Conservation (phyloP, 148 eudicot genomes). For the Fagopyrum esculentum region DNA sequence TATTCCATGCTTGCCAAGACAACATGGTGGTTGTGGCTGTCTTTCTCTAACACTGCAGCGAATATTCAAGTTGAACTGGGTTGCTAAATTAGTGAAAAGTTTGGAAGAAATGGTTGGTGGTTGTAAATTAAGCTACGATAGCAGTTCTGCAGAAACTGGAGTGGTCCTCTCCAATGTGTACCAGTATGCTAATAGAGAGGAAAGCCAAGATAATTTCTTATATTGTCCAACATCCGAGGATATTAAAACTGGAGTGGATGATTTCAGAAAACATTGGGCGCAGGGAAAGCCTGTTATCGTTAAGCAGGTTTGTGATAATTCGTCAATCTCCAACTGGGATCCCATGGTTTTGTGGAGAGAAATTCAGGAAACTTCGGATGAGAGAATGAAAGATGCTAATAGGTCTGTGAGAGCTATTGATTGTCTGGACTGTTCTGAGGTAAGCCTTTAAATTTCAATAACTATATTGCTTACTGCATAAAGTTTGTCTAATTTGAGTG, state of each 20-base stretch:
- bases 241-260: conserved; percentile 55
- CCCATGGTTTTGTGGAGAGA: conserved; percentile 81
- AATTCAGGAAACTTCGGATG: conserved; percentile 60
- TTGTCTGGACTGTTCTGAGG: conserved; percentile 80
- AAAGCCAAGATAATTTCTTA: conserved; percentile 47
- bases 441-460: conserved; percentile 19
- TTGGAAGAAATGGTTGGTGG: conserved; percentile 90
- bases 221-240: conserved; percentile 62
- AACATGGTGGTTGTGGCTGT: conserved; percentile 78
- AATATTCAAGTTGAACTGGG: conserved; percentile 97
- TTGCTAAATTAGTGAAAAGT: conserved; percentile 84
- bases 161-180: conserved; percentile 23
- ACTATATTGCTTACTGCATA: not conserved
- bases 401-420: conserved; percentile 79
- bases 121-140: conserved; percentile 44
- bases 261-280: conserved; percentile 69
- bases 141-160: conserved; percentile 21
- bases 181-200: conserved; percentile 48
- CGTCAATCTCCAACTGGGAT: conserved; percentile 69
- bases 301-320: conserved; percentile 57
- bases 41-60: conserved; percentile 48
- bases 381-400: conserved; percentile 53
- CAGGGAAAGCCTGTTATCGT: conserved; percentile 77
- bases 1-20: conserved; percentile 71
- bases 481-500: not conserved